phyloP scores from a whole-genome alignment of 495 filamentous ascomycete species.

The Lichenothelia convexa region DNA sequence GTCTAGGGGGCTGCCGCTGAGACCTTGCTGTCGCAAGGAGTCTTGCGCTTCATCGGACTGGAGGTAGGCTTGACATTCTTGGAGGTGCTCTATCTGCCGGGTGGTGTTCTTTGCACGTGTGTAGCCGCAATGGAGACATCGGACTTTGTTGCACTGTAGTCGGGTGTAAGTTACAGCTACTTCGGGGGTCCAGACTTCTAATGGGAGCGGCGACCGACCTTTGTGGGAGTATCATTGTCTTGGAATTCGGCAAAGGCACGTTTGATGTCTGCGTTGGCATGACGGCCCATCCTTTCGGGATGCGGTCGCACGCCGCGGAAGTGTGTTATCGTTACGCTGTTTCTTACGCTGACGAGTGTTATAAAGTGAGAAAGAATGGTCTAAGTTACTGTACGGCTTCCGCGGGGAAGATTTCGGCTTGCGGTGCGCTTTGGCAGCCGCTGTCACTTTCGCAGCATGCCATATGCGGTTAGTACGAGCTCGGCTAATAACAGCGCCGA shows the following conservation, averaged over 20 bases:
- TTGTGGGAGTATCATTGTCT: slow-evolving; percentile 16
- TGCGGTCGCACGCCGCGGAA: too few species aligned
- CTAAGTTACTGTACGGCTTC: too few species aligned
- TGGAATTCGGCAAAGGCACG: slow-evolving; percentile 17
- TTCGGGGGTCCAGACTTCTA: neutral
- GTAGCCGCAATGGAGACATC: slow-evolving; percentile 24
- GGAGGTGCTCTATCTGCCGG: slow-evolving; percentile 24
- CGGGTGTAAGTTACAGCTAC: neutral
- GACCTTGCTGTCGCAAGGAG: slow-evolving; percentile 6
- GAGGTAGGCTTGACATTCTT: slow-evolving; percentile 20
- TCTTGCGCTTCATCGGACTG: slow-evolving; percentile 18
- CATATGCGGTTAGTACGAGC: too few species aligned
- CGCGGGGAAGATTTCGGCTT: too few species aligned
- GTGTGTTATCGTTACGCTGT: too few species aligned
- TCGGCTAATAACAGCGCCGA: too few species aligned
- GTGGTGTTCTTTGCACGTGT: slow-evolving; percentile 26
- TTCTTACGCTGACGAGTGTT: too few species aligned
- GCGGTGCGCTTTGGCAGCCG: too few species aligned
- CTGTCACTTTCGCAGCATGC: too few species aligned
- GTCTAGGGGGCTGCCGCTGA: slow-evolving; percentile 2
- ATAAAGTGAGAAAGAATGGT: too few species aligned
- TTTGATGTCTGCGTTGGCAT: slow-evolving; percentile 19
- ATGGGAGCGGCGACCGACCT: slow-evolving; percentile 7
- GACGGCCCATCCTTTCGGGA: slow-evolving; percentile 5
- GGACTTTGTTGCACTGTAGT: slow-evolving; percentile 24